Percentiles rank a stretch among this genome's conserved stretches.
Evolutionary conservation across 208 protist species (phyloP).

Genomic region (Phytomonas francai): DNA sequence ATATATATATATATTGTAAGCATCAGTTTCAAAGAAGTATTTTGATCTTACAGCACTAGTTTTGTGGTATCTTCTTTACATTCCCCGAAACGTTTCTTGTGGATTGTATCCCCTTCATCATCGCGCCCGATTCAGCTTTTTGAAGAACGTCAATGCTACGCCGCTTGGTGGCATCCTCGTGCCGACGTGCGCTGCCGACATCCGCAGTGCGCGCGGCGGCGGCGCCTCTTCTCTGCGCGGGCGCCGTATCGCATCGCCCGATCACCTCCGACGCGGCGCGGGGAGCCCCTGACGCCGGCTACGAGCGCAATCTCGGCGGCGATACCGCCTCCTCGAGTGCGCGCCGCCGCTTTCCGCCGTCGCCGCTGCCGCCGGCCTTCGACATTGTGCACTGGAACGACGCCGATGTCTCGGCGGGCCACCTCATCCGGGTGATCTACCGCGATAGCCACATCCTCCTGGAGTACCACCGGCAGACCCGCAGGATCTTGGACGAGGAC

Average conservation of each 20-base stretch:
- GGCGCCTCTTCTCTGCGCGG: conserved; percentile 1
- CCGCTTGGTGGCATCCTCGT: too few relatives aligned
- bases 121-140: too few relatives aligned
- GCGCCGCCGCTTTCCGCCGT: too few relatives aligned
- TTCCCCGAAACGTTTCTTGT: too few relatives aligned
- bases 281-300: conserved; percentile 11
- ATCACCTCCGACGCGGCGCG: conserved; percentile 13
- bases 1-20: too few relatives aligned
- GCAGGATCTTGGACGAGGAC: conserved; percentile 8
- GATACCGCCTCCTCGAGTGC: too few relatives aligned
- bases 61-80: too few relatives aligned
- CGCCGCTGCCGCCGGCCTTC: conserved; percentile 58
- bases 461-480: conserved; percentile 65
- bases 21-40: too few relatives aligned
- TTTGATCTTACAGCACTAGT: too few relatives aligned
- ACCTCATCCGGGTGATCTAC: conserved; percentile 71
- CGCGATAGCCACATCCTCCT: conserved; percentile 72
- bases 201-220: conserved; percentile 6
- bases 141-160: too few relatives aligned
- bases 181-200: too few relatives aligned
- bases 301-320: conserved; percentile 14
- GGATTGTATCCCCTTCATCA: too few relatives aligned
- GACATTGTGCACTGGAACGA: conserved; percentile 86
- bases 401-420: conserved; percentile 41
- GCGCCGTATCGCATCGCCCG: conserved; percentile 12